Evolutionary conservation across 2,329 filamentous ascomycete species (phyloP), one percentile per base, ranked within the genome.

Genomic region (Xylariaceae sp.): DNA sequence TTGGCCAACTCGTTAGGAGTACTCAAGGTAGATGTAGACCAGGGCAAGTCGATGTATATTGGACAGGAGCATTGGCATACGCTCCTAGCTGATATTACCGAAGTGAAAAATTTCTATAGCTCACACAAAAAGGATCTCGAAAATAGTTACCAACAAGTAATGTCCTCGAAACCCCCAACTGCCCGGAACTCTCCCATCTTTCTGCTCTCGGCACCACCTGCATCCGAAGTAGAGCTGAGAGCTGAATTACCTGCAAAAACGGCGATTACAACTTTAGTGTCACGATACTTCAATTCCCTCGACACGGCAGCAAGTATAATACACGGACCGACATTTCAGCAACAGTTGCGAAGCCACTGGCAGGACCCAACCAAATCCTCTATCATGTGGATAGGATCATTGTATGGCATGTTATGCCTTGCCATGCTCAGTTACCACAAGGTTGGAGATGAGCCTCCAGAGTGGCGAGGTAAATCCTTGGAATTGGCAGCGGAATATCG

Each of bases 31-130:
- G 89, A 92, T 64, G 73, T 80, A 18, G 89, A 89, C 67, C 88
- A 89, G 65, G 86, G 84, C 50, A 91, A 91, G 70, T 87, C 88
- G 20, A 84, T 90, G 74, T 95, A 94, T 68, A 77, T 93, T 57
- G 91, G 90, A 50, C 87, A 91, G 60, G 87, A 89, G 50, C 89
- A 94, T 71, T 95, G 91, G 91, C 87, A 89, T 64, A 84, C 87
- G 32, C 84, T 95, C 47, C 75, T 95, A 49, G 80, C 84, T 62
- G 89, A 92, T 71, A 94, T 99, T 59, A 81, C 90, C 8, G 94
- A 99, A 75, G 93, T 99, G 21, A 96, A 93, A 69, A 92, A 88
- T 63, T 97, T 94, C 74, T 97, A 96, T 66, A 75, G 76, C 15
- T 84, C 81, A 29, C 91, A 97, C 73, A 95, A 94, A 71, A 92